Base-by-base conservation (phyloP, 2,329 filamentous ascomycete species). In the Colletotrichum australisinense region DNA sequence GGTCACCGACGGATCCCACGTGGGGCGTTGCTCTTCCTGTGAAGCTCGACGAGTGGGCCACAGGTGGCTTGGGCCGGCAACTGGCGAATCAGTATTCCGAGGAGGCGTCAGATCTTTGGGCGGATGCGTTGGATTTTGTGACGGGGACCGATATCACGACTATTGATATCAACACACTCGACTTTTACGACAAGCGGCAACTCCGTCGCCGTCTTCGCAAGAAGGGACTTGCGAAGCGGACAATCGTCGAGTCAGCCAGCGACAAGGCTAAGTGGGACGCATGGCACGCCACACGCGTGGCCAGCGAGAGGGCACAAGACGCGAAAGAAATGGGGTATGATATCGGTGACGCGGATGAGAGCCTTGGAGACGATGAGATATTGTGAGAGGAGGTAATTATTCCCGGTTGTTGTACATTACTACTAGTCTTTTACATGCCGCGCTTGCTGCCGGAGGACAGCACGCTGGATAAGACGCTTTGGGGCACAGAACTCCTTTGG, bases 11-110 rank as follows among this genome's bases (percentile, higher is more conserved):
- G 58, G 90, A 92, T 78, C 90, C 90, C 0, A 86, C 86, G 30
- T 92, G 90, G 79, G 90, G 90, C n/a, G 84, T 83, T 52, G 88
- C 89, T 1, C 84, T 92, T 58, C 90, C 90, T 3, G 86, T 90
- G 69, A 92, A 92, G 81, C 77, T 92, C 14, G 90, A 92, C 78
- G 86, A 92, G 76, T 92, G 90, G 90, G 78, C 84, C 9, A 89
- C 88, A 0, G 86, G 88, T 19, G 89, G 89, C 1, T 81, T 80
- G 42, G 88, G 87, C 5, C 86, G 88, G 49, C 76, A 75, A 1
- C 56, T 85, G 4, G 79, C 81, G 16, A 79, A 78, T n/a, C 78
- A 80, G 56, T 75, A 83, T 1, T 76, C 78, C 5, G 86, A 89
- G 63, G 85, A 88, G 46, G 74, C 85, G 1, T 80, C 81, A 7